Conservation (phyloP, 768 basidiomycete genomes). For the Lactarius sp. region DNA sequence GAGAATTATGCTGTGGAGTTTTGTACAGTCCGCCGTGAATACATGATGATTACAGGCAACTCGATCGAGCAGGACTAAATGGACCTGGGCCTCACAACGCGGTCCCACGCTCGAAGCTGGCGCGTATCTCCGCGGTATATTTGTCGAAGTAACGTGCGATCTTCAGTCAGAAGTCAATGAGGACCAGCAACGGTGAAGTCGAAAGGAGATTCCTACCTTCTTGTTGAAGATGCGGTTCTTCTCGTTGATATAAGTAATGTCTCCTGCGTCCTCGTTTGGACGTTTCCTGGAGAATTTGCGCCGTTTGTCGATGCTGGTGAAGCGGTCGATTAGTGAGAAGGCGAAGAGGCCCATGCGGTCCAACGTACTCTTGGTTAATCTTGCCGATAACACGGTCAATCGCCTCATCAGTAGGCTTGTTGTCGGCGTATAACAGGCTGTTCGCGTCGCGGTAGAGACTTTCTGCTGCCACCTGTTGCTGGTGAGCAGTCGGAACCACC, state of each 20-base stretch:
- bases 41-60: conserved; percentile 19
- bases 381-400: conserved; percentile 89
- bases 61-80: neutral
- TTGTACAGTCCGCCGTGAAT: conserved; percentile 1
- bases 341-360: conserved; percentile 8
- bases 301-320: conserved; percentile 77
- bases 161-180: conserved; percentile 36
- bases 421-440: conserved; percentile 88
- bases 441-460: conserved; percentile 92
- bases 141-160: conserved; percentile 96
- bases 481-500: conserved; percentile 50
- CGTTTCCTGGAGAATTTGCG: conserved; percentile 85
- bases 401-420: conserved; percentile 91
- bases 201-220: conserved; percentile 50
- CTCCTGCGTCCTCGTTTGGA: conserved; percentile 88
- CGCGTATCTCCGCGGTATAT: conserved; percentile 92
- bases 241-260: conserved; percentile 99
- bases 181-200: neutral
- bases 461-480: conserved; percentile 69
- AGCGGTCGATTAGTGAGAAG: neutral
- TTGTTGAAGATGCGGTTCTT: conserved; percentile 97
- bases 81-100: conserved; percentile 52
- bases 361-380: conserved; percentile 86
- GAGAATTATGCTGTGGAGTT: neutral
- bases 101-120: conserved; percentile 96